Evolutionary conservation across 257 asterid species (phyloP), one percentile per base, ranked within the genome.

Genomic region (Lavandula angustifolia): DNA sequence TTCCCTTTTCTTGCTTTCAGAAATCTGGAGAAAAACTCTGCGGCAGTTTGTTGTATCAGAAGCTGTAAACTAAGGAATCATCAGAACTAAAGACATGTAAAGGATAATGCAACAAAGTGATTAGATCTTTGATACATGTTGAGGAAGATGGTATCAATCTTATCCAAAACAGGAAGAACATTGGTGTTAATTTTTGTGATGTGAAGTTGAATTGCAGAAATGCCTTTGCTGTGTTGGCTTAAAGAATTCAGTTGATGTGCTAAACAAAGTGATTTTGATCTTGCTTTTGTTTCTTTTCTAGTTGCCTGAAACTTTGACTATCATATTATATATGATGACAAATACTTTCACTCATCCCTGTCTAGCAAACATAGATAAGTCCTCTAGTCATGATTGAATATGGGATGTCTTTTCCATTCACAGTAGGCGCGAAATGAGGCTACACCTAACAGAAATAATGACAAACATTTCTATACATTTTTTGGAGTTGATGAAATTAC

Each of bases 381-480:
- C 38, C n/a, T 57, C 41, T 40, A 38, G 5, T 50, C 59, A n/a
- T 18, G 67, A 53, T 52, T 16, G 47, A 53, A 32, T 60, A 46
- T 35, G 58, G 31, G 34, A 31, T 17, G 32, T 41, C 7, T 58
- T n/a, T 13, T 35, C 33, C 32, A 41, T 14, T 54, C 5, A 29
- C 31, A 2, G 60, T 68, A 62, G 62, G n/a, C 61, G 31, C 54
- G 47, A 42, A 71, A 62, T 62, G 37, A 42, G 35, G 31, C 27
- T 12, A 22, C 51, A 4, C 50, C 14, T 62, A 51, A 54, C 7
- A 7, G 43, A 6, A 27, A 34, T 54, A 57, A 50, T 49, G 54
- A 27, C n/a, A n/a, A n/a, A n/a, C n/a, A n/a, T n/a, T n/a, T n/a
- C n/a, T n/a, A n/a, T n/a, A n/a, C n/a, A n/a, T n/a, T n/a, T n/a